Evolutionary conservation across 331 rosid genomes (phyloP).

Genomic region (Acacia concinna): DNA sequence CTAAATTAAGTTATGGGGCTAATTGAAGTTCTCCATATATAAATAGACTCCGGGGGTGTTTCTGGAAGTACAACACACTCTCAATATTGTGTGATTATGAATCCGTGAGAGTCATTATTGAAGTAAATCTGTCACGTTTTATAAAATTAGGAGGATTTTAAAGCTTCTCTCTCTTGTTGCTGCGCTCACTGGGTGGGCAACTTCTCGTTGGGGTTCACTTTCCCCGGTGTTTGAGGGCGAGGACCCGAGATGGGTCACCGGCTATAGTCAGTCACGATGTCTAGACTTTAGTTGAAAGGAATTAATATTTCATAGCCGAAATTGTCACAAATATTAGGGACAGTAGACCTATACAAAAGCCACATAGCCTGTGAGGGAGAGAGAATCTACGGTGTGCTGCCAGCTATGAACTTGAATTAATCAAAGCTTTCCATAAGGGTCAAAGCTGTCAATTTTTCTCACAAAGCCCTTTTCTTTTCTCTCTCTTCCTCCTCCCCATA

Average conservation of each 20-base stretch:
- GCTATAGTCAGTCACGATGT: constrained; percentile 38
- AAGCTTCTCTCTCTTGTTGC: background rate
- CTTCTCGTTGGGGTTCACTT: constrained; percentile 17
- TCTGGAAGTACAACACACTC: background rate
- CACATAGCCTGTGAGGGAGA: constrained; percentile 36
- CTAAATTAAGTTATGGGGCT: too few species aligned
- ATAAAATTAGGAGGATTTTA: background rate
- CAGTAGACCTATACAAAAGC: constrained; percentile 35
- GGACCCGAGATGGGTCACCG: constrained; percentile 60
- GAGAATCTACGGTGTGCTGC: constrained; percentile 69
- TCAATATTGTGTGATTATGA: background rate
- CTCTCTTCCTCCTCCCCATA: background rate
- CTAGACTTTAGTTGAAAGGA: background rate
- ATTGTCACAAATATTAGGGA: constrained; percentile 21
- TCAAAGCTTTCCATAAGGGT: constrained; percentile 48
- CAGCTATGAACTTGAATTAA: constrained; percentile 66
- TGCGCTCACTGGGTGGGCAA: constrained; percentile 27
- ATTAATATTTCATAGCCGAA: background rate
- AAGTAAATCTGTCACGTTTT: background rate
- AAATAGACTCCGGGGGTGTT: too few species aligned
- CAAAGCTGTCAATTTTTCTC: constrained; percentile 55
- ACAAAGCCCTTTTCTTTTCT: constrained; percentile 19
- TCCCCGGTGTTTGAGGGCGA: constrained; percentile 55
- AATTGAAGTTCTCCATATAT: too few species aligned
- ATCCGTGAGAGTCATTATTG: background rate